phyloP scores from a whole-genome alignment of 2,329 filamentous ascomycete genomes.

The Alternaria postmessia region DNA sequence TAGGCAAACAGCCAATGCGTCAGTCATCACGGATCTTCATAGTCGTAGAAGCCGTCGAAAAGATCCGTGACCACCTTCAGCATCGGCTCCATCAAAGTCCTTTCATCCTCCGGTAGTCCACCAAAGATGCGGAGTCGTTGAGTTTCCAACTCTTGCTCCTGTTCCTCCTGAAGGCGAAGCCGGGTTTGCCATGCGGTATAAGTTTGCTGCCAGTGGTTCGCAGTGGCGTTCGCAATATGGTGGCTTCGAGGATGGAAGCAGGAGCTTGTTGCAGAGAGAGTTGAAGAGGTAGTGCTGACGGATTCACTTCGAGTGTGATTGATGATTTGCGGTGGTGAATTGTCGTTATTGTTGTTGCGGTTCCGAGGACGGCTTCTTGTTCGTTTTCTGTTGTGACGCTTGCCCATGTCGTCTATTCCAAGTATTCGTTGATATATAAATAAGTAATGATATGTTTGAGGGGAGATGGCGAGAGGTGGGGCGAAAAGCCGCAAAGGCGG shows the following conservation, averaged over 20 bases:
- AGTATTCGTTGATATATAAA: constrained; percentile 1
- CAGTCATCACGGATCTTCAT: constrained; percentile 51
- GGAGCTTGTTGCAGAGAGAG: constrained; percentile 31
- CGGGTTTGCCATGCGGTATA: constrained; percentile 50
- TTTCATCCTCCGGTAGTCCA: constrained; percentile 53
- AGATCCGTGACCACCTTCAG: constrained; percentile 57
- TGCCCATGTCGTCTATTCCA: constrained; percentile 45
- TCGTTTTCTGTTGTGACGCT: constrained; percentile 56
- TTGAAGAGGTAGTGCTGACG: constrained; percentile 38
- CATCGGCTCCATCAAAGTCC: constrained; percentile 55
- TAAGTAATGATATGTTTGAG: constrained; percentile 3
- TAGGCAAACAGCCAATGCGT: constrained; percentile 4
- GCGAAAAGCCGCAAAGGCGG: constrained; percentile 44
- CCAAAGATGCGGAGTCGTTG: constrained; percentile 56
- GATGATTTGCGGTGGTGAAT: constrained; percentile 21
- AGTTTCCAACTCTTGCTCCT: constrained; percentile 40
- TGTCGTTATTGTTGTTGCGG: constrained; percentile 41
- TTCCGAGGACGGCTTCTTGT: constrained; percentile 54
- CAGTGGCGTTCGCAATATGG: constrained; percentile 26
- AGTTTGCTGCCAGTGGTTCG: constrained; percentile 49
- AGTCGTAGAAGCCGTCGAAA: constrained; percentile 56
- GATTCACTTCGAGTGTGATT: constrained; percentile 43
- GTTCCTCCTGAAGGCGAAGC: constrained; percentile 39
- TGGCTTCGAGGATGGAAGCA: constrained; percentile 30
- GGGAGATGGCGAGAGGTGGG: constrained; percentile 17